Evolutionary conservation across 2,329 filamentous ascomycete genomes (phyloP), one percentile per base, ranked within the genome.

Genomic region (Aspergillus intermedius): DNA sequence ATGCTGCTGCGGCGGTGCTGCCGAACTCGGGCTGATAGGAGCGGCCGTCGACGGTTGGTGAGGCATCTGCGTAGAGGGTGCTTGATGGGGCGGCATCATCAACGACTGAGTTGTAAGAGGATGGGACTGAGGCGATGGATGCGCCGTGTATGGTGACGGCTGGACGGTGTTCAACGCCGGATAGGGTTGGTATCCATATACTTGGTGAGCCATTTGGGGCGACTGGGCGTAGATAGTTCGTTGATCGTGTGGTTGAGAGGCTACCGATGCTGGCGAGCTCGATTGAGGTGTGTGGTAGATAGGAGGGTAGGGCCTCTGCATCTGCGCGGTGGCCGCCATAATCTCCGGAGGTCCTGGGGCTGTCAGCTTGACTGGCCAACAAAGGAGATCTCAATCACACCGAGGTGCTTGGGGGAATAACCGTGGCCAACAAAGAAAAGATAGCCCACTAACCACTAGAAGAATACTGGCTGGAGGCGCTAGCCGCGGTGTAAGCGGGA

Each of bases 241-340:
- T 64, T 91, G 88, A 65, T 97, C 91, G 71, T 95, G 90, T 49
- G 83, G 80, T 49, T 90, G 88, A 30, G 91, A 96, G 54, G 91
- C 87, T 60, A 96, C 91, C 45, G 91, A 95, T 35, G 89, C 88
- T 44, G 91, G 91, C 48, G 91, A 95, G 71, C 91, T 95, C 49
- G 91, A 95, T 74, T 96, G 91, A 48, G 91, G 90, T 15, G 91
- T 94, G 70, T 96, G 88, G 68, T 96, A 96, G 66, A 95, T 95
- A 52, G 89, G 88, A 59, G 91, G 91, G 67, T 94, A 95, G 42
- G 76, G 79, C 60, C 82, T 77, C 66, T 81, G 82, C 78, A 85
- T 83, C 56, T 81, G 80, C 59, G 81, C 77, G 58, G 81, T 65
- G 54, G 72, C 76, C 54, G 82, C 81, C 83, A 86, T 86, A 63